phyloP scores from a whole-genome alignment of 2,329 filamentous ascomycete species.

The Drechslerella dactyloides region DNA sequence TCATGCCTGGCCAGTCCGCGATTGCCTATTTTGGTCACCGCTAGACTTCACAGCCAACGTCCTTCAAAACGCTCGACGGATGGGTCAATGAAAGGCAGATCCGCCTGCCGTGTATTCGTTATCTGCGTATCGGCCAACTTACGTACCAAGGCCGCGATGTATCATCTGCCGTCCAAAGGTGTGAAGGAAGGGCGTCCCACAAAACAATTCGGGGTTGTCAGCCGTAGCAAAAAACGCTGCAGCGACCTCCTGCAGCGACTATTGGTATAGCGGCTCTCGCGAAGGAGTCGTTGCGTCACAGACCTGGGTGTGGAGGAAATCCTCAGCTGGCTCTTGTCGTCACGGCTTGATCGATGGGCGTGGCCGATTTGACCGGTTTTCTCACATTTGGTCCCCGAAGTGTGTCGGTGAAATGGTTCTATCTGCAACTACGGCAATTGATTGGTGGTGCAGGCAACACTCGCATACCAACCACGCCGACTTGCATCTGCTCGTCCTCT shows the following conservation, averaged over 20 bases:
- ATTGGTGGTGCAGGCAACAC: neutral
- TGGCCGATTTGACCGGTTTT: constrained; percentile 12
- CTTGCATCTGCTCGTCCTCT: no score
- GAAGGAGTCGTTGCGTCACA: constrained; percentile 37
- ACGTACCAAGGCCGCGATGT: constrained; percentile 1
- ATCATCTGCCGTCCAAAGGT: constrained; percentile 1
- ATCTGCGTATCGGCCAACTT: constrained; percentile 23
- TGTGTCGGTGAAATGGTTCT: neutral
- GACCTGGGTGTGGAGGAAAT: neutral
- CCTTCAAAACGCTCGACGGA: constrained; percentile 4
- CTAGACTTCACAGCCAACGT: constrained; percentile 8
- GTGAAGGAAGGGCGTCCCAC: neutral
- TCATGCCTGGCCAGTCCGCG: constrained; percentile 18
- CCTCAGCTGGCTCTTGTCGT: constrained; percentile 24
- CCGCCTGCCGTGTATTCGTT: constrained; percentile 35
- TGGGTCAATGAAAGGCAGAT: constrained; percentile 25
- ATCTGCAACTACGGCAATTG: neutral
- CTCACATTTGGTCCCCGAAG: constrained; percentile 42
- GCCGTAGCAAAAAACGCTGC: constrained; percentile 25
- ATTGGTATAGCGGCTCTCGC: constrained; percentile 15
- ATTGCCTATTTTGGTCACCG: constrained; percentile 49
- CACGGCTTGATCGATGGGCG: constrained; percentile 19
- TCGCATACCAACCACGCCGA: no score
- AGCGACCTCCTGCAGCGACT: neutral
- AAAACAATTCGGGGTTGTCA: constrained; percentile 11